Evolutionary conservation across 306 rosid genomes (phyloP).

Genomic region (Senna tora): DNA sequence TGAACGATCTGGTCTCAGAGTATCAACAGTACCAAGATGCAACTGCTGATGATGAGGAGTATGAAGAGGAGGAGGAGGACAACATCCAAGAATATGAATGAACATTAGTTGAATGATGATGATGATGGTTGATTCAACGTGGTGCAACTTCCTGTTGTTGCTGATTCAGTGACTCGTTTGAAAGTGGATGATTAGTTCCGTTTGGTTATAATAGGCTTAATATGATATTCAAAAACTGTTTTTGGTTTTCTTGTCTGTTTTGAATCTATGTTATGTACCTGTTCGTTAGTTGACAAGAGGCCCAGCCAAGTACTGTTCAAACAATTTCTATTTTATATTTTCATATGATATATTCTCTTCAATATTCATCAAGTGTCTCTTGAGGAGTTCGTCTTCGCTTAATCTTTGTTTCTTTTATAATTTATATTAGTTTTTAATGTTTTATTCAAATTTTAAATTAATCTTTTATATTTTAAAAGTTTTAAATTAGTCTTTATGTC

Average conservation of each 20-base stretch:
- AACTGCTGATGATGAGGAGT: slow-evolving; percentile 75
- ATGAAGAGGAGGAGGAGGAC: slow-evolving; percentile 59
- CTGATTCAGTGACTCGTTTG: slow-evolving; percentile 42
- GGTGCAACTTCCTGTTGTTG: slow-evolving; percentile 69
- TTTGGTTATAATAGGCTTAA: slow-evolving; percentile 33
- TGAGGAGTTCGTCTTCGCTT: no score
- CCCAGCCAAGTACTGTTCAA: slow-evolving; percentile 3
- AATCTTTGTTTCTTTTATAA: no score
- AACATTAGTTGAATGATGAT: background rate
- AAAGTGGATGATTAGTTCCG: slow-evolving; percentile 34
- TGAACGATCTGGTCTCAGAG: slow-evolving; percentile 76
- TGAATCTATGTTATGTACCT: background rate
- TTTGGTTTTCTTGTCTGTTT: slow-evolving; percentile 26
- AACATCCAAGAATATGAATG: slow-evolving; percentile 8
- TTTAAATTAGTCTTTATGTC: no score
- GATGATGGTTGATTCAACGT: no score
- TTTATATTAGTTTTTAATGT: no score
- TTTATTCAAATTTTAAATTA: no score
- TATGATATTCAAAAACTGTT: slow-evolving; percentile 34
- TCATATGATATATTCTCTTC: background rate
- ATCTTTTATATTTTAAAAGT: no score
- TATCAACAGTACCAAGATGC: slow-evolving; percentile 89
- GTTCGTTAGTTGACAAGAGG: background rate
- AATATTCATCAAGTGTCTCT: no score
- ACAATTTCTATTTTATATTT: slow-evolving; percentile 1